A percentile compares a stretch with the other conserved stretches of the same genome.
These are phyloP conservation scores for Saturnispora silvae DNA, from an alignment of 805 yeast species.

Conservation along the genomic window DNA sequence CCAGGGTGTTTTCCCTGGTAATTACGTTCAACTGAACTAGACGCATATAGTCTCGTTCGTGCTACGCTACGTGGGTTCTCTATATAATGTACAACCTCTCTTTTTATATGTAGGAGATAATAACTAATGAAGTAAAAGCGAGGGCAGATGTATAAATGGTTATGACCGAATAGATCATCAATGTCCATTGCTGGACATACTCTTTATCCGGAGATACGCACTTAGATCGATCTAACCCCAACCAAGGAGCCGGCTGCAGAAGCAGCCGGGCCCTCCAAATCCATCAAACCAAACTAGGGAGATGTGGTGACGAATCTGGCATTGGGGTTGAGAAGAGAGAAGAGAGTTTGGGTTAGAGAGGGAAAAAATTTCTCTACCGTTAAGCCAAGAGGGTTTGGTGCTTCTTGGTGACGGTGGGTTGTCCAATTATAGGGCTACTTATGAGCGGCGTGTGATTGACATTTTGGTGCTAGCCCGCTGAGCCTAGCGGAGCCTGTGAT, in stretches of 20 bases:
- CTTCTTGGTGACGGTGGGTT: no score
- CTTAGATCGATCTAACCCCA: conserved; percentile 6
- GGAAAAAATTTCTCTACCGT: background rate
- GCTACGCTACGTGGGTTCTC: no score
- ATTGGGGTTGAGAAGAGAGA: background rate
- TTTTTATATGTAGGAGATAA: no score
- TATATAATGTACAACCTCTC: no score
- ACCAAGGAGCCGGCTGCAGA: background rate
- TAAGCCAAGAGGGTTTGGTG: no score
- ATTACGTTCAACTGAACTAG: conserved; percentile 71
- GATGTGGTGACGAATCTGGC: conserved; percentile 3
- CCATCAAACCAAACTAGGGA: conserved; percentile 7
- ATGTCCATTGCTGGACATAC: background rate
- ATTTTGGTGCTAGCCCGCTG: no score
- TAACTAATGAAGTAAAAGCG: no score
- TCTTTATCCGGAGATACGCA: conserved; percentile 9
- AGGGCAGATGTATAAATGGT: conserved; percentile 9
- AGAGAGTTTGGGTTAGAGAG: background rate
- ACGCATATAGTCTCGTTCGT: no score
- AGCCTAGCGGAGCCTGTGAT: no score
- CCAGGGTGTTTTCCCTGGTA: conserved; percentile 92
- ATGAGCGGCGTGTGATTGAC: no score
- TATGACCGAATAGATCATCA: conserved; percentile 9
- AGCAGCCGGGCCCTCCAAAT: background rate
- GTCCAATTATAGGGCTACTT: no score